These are phyloP conservation scores for Umbelopsis isabellina DNA, from an alignment of 192 early-diverging fungal species.

Conservation along the genomic window DNA sequence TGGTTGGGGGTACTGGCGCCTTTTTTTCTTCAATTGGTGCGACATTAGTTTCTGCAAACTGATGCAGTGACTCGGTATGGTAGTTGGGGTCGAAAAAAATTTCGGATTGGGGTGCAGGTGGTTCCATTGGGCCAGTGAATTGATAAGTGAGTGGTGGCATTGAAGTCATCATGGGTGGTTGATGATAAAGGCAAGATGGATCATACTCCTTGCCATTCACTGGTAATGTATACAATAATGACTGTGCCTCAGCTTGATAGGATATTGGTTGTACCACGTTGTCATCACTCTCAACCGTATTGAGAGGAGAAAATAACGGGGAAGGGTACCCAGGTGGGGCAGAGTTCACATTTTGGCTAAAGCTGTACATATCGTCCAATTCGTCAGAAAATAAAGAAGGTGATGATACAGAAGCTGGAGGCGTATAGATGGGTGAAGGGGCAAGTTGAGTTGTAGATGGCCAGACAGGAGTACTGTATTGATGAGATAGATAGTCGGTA, in stretches of 20 bases:
- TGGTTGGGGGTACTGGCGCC: neutral
- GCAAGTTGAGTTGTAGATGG: slow-evolving; percentile 4
- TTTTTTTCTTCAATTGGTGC: neutral
- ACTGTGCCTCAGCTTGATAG: neutral
- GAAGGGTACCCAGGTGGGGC: neutral
- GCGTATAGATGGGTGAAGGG: slow-evolving; percentile 11
- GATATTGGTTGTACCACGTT: too few species aligned
- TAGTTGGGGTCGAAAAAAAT: neutral
- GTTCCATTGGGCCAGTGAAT: slow-evolving; percentile 3
- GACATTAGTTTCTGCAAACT: slow-evolving; percentile 1
- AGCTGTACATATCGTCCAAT: slow-evolving; percentile 13
- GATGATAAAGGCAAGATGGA: neutral
- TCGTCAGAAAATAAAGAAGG: slow-evolving; percentile 13
- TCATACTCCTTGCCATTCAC: neutral
- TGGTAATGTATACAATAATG: neutral
- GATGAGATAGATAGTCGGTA: slow-evolving; percentile 16
- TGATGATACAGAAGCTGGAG: slow-evolving; percentile 17
- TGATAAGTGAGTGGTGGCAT: neutral
- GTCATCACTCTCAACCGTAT: neutral
- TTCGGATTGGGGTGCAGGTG: neutral
- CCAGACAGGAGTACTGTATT: slow-evolving; percentile 22
- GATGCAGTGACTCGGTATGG: slow-evolving; percentile 7
- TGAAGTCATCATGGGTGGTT: neutral
- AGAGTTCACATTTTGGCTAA: slow-evolving; percentile 1
- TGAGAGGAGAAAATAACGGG: slow-evolving; percentile 5